Evolutionary conservation across 2,329 filamentous ascomycete species (phyloP), one percentile per base, ranked within the genome.

Genomic region (Exophiala viscosa): DNA sequence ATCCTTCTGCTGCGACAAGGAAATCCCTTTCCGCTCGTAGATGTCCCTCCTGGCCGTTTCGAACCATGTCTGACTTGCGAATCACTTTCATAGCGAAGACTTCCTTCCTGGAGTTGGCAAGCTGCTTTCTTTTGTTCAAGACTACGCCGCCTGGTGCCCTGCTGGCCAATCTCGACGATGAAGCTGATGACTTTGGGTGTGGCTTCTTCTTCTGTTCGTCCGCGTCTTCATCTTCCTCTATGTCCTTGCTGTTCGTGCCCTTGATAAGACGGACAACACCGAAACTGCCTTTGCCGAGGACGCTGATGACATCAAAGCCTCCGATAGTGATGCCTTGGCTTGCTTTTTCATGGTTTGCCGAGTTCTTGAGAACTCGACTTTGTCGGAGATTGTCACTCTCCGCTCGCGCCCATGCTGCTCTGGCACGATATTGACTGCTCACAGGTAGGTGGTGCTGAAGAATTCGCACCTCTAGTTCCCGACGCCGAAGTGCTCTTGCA

Each of bases 11-110:
- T 5, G 87, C 84, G 20, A 96, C 90, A 6, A 99, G 78, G 60
- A 97, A 95, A 64, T 97, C 93, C 60, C 92, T 78, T 67, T 99
- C 92, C 0, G 91, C 92, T 33, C 90, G 84, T 15, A 99, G 71
- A 71, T 97, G 93, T 0, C 89, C 92, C 70, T 97, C 92, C 71
- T 97, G 93, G 58, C 86, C 86, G 55, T 90, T 93, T 10, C 85
- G 83, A 50, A 97, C 78, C 91, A 96, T 97, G 50, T 90, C 85
- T 1, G 89, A 89, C 67, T 99, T 99, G 52, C 87, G 84, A 61
- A 97, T 97, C 31, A 96, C 88, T 67, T 97, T 97, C 92, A 97
- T 96, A 11, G 93, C 93, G 67, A 86, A 97, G 0, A 96, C 83
- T 52, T 87, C 79, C 45, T 77, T 80, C 52, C 63, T 70, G 10